phyloP scores from a whole-genome alignment of 176 grass and related monocot genomes.

The Dactylis glomerata region DNA sequence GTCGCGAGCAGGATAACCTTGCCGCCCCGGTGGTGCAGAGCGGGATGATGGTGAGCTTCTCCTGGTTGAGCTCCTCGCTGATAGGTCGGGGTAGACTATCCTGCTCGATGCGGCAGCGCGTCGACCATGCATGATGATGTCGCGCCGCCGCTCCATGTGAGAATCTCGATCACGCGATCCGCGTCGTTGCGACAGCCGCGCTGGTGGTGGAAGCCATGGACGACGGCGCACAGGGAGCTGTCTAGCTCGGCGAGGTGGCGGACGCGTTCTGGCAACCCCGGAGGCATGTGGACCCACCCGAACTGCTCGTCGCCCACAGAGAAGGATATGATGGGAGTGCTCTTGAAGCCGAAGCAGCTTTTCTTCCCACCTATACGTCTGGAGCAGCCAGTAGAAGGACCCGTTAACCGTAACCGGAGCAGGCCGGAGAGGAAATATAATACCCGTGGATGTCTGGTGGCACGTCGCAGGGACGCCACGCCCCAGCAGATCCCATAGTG shows the following conservation, averaged over 20 bases:
- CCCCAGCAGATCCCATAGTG: neutral
- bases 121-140: slow-evolving; percentile 9
- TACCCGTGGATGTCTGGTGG: neutral
- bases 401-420: neutral
- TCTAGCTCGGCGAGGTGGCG: slow-evolving; percentile 9
- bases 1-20: slow-evolving; percentile 10
- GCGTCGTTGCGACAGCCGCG: rapidly evolving
- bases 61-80: neutral
- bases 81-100: neutral
- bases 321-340: slow-evolving; percentile 9
- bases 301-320: neutral
- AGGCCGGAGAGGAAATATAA: neutral
- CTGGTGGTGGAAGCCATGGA: neutral
- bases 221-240: neutral
- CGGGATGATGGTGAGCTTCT: neutral
- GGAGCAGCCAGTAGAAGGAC: slow-evolving; percentile 2
- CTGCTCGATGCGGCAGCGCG: neutral
- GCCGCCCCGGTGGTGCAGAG: slow-evolving; percentile 2
- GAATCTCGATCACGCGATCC: neutral
- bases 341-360: neutral
- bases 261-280: neutral
- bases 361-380: neutral
- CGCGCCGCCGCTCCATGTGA: neutral
- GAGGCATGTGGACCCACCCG: neutral
- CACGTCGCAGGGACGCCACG: slow-evolving; percentile 1